Conservation (phyloP, 768 basidiomycete species). For the Sutorius australiensis region DNA sequence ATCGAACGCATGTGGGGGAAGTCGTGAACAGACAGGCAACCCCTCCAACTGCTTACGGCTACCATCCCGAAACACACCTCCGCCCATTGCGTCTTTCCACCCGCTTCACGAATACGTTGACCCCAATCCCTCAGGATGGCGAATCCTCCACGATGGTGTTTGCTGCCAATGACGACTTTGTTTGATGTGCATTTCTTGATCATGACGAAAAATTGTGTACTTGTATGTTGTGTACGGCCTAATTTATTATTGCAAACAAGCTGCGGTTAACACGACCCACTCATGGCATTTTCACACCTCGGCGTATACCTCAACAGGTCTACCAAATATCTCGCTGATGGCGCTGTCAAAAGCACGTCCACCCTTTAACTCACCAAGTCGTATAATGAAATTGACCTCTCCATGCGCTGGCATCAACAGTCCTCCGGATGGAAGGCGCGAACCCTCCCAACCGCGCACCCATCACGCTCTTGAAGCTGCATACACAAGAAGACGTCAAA, state of each 20-base stretch:
- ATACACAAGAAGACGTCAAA: conserved; percentile 51
- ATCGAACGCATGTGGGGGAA: not conserved
- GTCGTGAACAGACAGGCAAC: not conserved
- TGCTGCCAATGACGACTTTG: conserved; percentile 3
- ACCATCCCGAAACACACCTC: not conserved
- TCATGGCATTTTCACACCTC: conserved; percentile 27
- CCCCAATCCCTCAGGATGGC: not conserved
- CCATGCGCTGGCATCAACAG: conserved; percentile 34
- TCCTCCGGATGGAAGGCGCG: conserved; percentile 74
- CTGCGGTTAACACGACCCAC: not conserved
- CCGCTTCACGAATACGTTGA: not conserved
- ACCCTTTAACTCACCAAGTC: conserved; percentile 10
- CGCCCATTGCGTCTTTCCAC: conserved; percentile 4
- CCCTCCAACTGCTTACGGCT: not conserved
- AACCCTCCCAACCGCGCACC: conserved; percentile 58
- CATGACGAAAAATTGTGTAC: not conserved
- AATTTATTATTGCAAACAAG: not conserved
- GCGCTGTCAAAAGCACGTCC: conserved; percentile 39
- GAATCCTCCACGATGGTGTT: not conserved
- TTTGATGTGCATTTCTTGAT: not conserved
- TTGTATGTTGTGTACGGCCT: not conserved
- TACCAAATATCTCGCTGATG: conserved; percentile 37
- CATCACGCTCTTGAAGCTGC: conserved; percentile 63
- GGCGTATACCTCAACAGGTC: conserved; percentile 37
- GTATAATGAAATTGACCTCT: conserved; percentile 10